Base-by-base conservation (phyloP, 306 rosid species). In the Trifolium dubium region DNA sequence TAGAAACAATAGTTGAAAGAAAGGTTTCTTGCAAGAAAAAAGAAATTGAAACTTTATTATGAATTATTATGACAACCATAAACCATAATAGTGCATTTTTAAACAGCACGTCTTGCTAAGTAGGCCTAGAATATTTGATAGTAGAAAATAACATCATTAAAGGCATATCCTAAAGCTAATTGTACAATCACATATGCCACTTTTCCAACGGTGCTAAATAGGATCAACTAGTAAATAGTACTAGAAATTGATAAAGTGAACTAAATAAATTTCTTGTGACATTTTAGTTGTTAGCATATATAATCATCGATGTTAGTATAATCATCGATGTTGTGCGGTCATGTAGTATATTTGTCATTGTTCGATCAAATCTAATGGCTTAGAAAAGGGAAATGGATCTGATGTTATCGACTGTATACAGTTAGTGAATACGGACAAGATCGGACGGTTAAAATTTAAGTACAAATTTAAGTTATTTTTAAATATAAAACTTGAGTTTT, bases 131-230 rank as follows among this genome's bases (percentile, higher is more conserved):
- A 73, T 67, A 29, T 59, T 61, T 61, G 28, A 46, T 78, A 41
- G 15, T 78, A 41, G 15, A 19, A 30, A 69, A 49, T 31, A 46
- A 53, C 50, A 39, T 69, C 40, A 56, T 35, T 62, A 62, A 69
- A 56, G 59, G 76, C 49, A 74, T 69, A 68, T 14, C 58, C 66
- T 31, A 34, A 73, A 37, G 72, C 43, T 77, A 60, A 72, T 50
- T 70, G 69, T 72, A 53, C 64, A 59, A 59, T 67, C 63, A 77
- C 40, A 49, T 59, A 41, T 76, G 6, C 47, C 53, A 60, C 63
- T 78, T 69, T 60, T 75, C 71, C 77, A 69, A 63, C 61, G 74
- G 75, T 54, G 80, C 74, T 35, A 37, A 34, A 32, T 4, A 41
- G 59, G 43, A 60, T 7, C 65, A 23, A 23, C 23, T 23, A 23